Conservation (phyloP, 805 yeast genomes). For the Maudiozyma turicensis region DNA sequence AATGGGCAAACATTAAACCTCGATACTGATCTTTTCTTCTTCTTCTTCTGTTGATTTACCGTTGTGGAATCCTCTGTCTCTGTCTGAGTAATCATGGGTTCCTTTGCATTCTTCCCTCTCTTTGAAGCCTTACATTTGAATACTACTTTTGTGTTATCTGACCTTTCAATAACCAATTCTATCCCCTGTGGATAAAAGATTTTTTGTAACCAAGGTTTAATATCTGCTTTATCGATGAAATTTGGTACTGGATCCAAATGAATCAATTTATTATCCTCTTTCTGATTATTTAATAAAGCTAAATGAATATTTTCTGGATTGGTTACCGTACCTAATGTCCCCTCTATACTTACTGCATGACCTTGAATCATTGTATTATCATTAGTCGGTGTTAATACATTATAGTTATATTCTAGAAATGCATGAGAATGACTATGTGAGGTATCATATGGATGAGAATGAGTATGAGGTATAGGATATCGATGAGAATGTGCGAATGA, state of each 20-base stretch:
- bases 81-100: neutral
- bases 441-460: conserved; percentile 4
- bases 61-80: neutral
- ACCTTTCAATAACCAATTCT: conserved; percentile 50
- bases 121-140: conserved; percentile 47
- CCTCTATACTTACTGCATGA: neutral
- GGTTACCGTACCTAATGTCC: conserved; percentile 2
- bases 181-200: conserved; percentile 41
- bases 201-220: conserved; percentile 54
- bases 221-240: conserved; percentile 37
- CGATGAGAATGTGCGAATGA: neutral
- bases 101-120: conserved; percentile 16
- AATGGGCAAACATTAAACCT: conserved; percentile 44
- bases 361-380: neutral
- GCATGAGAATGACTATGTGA: conserved; percentile 1
- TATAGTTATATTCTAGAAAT: conserved; percentile 1
- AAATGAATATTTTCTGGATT: conserved; percentile 8
- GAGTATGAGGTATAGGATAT: neutral
- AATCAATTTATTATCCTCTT: conserved; percentile 22
- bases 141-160: conserved; percentile 50
- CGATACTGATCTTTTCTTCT: conserved; percentile 26
- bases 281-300: conserved; percentile 3
- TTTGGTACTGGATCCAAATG: conserved; percentile 32
- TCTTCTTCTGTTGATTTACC: conserved; percentile 1
- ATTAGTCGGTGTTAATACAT: neutral